Evolutionary conservation across 306 rosid species (phyloP), one percentile per base, ranked within the genome.

Genomic region (Trichosanthes cucumerina): DNA sequence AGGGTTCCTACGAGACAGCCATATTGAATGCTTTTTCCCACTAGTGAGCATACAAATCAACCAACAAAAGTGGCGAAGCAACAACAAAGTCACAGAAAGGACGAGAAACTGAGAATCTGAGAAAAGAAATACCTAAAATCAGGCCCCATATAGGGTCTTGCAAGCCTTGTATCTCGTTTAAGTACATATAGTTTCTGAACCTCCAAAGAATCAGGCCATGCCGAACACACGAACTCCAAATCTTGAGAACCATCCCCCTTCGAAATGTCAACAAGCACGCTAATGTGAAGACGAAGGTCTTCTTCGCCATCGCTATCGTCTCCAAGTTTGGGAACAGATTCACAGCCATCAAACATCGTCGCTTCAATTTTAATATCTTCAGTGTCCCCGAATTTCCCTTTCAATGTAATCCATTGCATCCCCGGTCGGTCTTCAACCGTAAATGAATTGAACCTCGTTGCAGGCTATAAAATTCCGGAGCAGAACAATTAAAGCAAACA

Each of bases 271-370:
- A 92, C 97, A 39, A 92, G 70, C 56, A 95, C 65, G 75, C 96
- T 92, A 36, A 91, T 81, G 58, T 88, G 96, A 84, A 84, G 96
- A n/a, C 77, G 85, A 77, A 87, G 38, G 15, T 65, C 71, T 80
- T 86, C 87, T 57, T 72, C 87, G 19, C 83, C 93, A 43, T 87
- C 82, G 69, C 77, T 78, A 50, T 92, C 91, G 73, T 89, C 93
- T 76, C 85, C 91, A 49, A 31, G 59, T 46, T 58, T 90, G 12
- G 92, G 92, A 81, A 86, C 86, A 8, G 70, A 78, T 52, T 82
- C 83, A 72, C 14, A 88, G 38, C 96, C 91, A 83, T 95, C 96
- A 81, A 90, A 95, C 96, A 92, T 89, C 14, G 97, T 90, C 50
- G 88, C 96, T 65, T 91, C 91, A 62, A 95, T 86, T 80, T 82